Evolutionary conservation across 345 rosid genomes (phyloP).

Genomic region (Luvunga scandens): DNA sequence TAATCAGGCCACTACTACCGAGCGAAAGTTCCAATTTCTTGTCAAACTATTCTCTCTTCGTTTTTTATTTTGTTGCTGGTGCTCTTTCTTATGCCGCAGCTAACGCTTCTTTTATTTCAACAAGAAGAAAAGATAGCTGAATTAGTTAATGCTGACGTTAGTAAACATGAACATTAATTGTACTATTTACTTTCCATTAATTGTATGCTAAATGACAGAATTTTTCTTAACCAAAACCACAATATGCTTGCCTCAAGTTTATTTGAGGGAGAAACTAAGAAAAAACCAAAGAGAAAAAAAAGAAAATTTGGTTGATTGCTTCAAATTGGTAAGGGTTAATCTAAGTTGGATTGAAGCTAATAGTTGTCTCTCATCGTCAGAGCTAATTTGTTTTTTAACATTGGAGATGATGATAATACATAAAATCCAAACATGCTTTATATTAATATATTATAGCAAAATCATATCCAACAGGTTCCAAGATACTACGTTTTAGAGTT

Average conservation of each 20-base stretch:
- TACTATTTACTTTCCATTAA: no score
- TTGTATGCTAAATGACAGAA: no score
- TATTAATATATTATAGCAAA: not conserved
- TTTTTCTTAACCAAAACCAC: no score
- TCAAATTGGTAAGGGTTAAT: no score
- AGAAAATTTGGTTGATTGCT: no score
- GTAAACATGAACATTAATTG: no score
- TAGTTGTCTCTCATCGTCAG: no score
- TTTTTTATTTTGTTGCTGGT: not conserved
- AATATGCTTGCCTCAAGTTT: no score
- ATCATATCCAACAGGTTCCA: not conserved
- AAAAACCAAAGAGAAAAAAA: no score
- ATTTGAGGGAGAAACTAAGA: not conserved
- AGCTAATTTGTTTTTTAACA: no score
- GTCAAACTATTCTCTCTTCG: not conserved
- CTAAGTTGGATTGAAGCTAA: no score
- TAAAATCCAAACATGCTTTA: not conserved
- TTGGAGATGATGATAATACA: no score
- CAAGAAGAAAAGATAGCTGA: not conserved
- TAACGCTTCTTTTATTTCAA: not conserved
- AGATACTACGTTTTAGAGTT: constrained; percentile 1
- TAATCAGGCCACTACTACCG: not conserved
- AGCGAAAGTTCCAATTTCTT: not conserved
- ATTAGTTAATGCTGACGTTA: not conserved
- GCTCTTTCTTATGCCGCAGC: not conserved